Base-by-base conservation (phyloP, 2,329 filamentous ascomycete genomes). In the Ophiostoma novo-ulmi region DNA sequence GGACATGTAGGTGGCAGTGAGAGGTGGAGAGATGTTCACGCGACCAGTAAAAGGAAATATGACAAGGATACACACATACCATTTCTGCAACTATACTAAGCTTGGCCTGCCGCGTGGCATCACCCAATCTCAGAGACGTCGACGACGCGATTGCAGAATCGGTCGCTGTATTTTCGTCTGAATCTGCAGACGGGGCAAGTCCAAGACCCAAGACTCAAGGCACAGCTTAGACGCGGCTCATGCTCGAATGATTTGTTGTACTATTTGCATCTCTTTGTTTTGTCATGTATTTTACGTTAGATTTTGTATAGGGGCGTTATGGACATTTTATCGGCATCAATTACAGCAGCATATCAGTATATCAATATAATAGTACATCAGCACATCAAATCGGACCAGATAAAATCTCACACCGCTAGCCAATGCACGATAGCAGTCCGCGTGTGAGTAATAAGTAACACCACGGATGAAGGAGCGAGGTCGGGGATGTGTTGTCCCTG, bases 1-100 rank as follows among this genome's bases (percentile, higher is more conserved):
- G 89, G 91, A 93, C 70, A 82, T 88, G 81, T 88, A 67, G 44
- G 36, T 38, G 35, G 58, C 7, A 6, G 3, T 20, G 58, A 36
- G 8, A n/a, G 44, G 20, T 17, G 14, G 20, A n/a, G 26, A 10
- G 8, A 26, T 11, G 5, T 6, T 11, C 52, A 26, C 20, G n/a
- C 52, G 20, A 55, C 20, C n/a, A 22, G 14, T n/a, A 17, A 6
- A 5, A n/a, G 44, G 2, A 2, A 48, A 48, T n/a, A n/a, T 48
- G 20, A 48, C 44, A n/a, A 48, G 44, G 44, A 48, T n/a, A 48
- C 44, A 44, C 14, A 17, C 44, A 48, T 48, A n/a, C 44, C 44
- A 48, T 48, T 11, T 13, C 38, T 39, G 38, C 38, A 13, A 10
- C 38, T 14, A 48, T n/a, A 5, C 14, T 4, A 17, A 48, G 44